phyloP scores from a whole-genome alignment of 306 rosid genomes.

The Alnus rubra region DNA sequence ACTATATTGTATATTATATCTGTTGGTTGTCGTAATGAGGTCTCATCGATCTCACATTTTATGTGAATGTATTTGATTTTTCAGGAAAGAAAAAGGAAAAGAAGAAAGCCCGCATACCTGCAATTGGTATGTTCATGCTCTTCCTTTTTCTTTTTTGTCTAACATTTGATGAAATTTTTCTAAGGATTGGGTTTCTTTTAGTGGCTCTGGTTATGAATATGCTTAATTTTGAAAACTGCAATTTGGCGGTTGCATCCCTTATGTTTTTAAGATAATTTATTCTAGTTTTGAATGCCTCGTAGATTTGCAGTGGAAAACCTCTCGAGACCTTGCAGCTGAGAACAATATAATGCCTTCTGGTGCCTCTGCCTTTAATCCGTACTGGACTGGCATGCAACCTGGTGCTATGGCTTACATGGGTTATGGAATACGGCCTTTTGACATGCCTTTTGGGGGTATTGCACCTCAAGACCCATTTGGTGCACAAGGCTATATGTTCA shows the following conservation, averaged over 20 bases:
- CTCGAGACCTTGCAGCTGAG: constrained; percentile 75
- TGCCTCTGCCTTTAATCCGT: constrained; percentile 68
- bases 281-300: constrained; percentile 31
- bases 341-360: constrained; percentile 91
- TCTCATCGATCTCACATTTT: constrained; percentile 11
- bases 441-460: constrained; percentile 76
- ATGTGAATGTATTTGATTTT: constrained; percentile 3
- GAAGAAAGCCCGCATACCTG: constrained; percentile 78
- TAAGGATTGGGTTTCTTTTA: not conserved
- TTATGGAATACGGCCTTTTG: constrained; percentile 73
- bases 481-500: constrained; percentile 78
- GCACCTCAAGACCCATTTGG: constrained; percentile 81
- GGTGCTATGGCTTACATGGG: constrained; percentile 78
- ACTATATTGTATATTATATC: not conserved
- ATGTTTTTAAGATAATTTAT: not conserved
- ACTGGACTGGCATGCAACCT: constrained; percentile 93
- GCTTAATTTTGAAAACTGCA: not conserved
- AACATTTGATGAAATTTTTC: not conserved
- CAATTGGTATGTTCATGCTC: constrained; percentile 55
- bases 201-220: not conserved
- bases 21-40: not conserved
- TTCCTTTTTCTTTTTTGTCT: not conserved
- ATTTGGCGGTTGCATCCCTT: constrained; percentile 8
- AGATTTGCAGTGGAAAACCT: constrained; percentile 86
- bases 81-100: constrained; percentile 91